A percentile compares a stretch with the other conserved stretches of the same genome.
Conservation (phyloP, 495 filamentous ascomycete genomes). For the Neurospora sp. region DNA sequence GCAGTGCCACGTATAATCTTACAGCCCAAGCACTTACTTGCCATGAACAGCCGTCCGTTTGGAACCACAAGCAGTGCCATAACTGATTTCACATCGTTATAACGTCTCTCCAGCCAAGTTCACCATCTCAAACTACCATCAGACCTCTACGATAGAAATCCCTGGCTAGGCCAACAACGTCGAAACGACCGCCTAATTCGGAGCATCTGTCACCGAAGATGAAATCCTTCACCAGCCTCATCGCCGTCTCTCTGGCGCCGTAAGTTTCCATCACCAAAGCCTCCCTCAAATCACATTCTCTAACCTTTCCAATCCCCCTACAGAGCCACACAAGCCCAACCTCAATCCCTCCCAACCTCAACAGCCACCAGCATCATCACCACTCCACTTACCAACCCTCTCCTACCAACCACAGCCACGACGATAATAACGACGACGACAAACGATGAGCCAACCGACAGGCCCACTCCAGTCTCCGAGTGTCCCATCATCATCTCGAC, state of each 20-base stretch:
- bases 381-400: background rate
- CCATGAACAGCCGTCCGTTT: background rate
- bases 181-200: background rate
- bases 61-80: background rate
- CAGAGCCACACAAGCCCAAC: background rate
- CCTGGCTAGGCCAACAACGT: background rate
- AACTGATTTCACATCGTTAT: background rate
- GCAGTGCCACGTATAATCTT: background rate
- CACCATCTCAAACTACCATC: background rate
- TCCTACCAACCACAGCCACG: background rate
- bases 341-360: background rate
- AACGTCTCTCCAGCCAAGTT: background rate
- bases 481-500: slow-evolving; percentile 17
- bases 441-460: background rate
- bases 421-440: background rate
- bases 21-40: background rate
- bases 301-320: background rate
- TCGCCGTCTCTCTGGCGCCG: background rate
- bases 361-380: background rate
- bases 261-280: background rate
- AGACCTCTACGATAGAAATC: background rate
- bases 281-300: background rate
- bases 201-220: background rate
- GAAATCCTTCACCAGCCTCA: background rate
- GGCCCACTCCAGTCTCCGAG: slow-evolving; percentile 3